A percentile compares a stretch with the other conserved stretches of the same genome.
Conservation (phyloP, 768 basidiomycete species). For the Phlebiopsis gigantea region DNA sequence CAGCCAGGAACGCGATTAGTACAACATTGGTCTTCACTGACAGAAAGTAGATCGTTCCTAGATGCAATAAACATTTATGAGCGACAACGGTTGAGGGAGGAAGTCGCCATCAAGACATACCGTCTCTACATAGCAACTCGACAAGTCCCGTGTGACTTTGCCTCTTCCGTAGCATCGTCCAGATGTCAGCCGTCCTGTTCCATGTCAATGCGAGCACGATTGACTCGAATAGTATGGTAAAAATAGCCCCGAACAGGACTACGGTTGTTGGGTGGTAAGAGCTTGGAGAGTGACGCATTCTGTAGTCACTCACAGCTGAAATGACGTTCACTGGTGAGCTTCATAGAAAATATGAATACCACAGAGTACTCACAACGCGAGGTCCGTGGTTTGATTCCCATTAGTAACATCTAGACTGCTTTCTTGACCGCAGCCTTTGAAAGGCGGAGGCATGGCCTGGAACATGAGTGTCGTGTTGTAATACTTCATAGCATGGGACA, state of each 20-base stretch:
- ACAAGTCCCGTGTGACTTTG: not conserved
- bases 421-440: constrained; percentile 4
- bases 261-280: not conserved
- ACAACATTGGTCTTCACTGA: not conserved
- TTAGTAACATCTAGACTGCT: not conserved
- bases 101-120: not conserved
- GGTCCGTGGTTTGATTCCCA: not conserved
- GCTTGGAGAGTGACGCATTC: not conserved
- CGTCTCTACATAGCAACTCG: constrained; percentile 1
- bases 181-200: constrained; percentile 3
- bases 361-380: not conserved
- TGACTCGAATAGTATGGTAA: not conserved
- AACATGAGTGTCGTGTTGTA: not conserved
- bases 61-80: not conserved
- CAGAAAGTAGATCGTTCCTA: constrained; percentile 13
- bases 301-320: not conserved
- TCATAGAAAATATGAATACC: not conserved
- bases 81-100: not conserved
- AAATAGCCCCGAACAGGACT: constrained; percentile 4
- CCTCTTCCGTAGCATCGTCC: not conserved
- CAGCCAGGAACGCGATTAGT: not conserved
- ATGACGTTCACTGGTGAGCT: not conserved
- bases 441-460: constrained; percentile 2
- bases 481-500: too few relatives aligned
- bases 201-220: constrained; percentile 4